Base-by-base conservation (phyloP, 2,329 filamentous ascomycete genomes). In the Botrytis elliptica region DNA sequence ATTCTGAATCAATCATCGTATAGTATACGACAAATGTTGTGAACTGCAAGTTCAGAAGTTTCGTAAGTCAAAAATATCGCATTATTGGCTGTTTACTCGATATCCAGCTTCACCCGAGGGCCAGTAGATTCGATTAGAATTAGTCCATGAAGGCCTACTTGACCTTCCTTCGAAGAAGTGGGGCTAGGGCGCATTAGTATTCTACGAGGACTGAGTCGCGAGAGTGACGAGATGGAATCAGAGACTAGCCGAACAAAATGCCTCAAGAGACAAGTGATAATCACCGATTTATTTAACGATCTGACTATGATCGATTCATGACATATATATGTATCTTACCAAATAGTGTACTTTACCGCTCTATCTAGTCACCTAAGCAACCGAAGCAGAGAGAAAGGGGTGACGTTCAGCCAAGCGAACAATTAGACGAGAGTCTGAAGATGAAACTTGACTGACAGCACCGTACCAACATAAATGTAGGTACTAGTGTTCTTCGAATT, bases 61-160 rank as follows among this genome's bases (percentile, higher is more conserved):
- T 55, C 0, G 5, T 55, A 16, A 25, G 12, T 2, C 12, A 29
- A 29, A n/a, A 16, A n/a, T n/a, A 8, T 55, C 12, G 25, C 1
- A 55, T 29, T 29, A 7, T 16, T 55, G 52, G 12, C 3, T 55
- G 12, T 29, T n/a, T 16, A 29, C 52, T 55, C 25, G 8, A 29
- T 8, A 16, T n/a, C 12, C 1, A n/a, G 2, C 5, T 7, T 14
- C 25, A 16, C 3, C 5, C 12, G 0, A 55, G 7, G 14, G 52
- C 12, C 25, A 14, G 5, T 16, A 3, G 25, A n/a, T 5, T n/a
- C 0, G 0, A 55, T 16, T n/a, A 1, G 3, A 55, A 0, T 10
- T 6, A 25, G 0, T 9, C 3, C 12, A 5, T n/a, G 22, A n/a
- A n/a, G 9, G 46, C 0, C 0, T 25, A 25, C 12, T n/a, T 52